Evolutionary conservation across 1,284 basidiomycete genomes (phyloP).

Genomic region (Microbotryum violaceum): DNA sequence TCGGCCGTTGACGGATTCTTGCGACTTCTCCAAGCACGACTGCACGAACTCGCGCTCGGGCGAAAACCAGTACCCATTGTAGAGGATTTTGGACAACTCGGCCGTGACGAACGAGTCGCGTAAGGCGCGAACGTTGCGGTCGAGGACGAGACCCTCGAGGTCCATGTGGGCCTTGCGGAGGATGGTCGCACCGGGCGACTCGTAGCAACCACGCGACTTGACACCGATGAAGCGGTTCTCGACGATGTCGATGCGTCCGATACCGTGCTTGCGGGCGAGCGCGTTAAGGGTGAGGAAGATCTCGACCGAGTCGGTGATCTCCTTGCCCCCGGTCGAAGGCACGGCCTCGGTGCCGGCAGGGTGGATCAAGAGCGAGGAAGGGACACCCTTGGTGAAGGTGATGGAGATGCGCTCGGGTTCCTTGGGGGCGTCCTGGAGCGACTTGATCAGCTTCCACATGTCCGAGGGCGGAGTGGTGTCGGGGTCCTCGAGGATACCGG

Average conservation of each 20-base stretch:
- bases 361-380: constrained; percentile 62
- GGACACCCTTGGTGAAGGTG: constrained; percentile 79
- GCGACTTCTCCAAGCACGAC: constrained; percentile 78
- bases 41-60: constrained; percentile 94
- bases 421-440: constrained; percentile 73
- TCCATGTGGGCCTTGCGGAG: constrained; percentile 92
- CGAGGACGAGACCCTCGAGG: constrained; percentile 92
- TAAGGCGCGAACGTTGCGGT: constrained; percentile 90
- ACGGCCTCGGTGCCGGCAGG: constrained; percentile 34
- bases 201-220: constrained; percentile 98
- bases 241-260: constrained; percentile 96
- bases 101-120: constrained; percentile 92
- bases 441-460: constrained; percentile 97
- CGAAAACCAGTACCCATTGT: constrained; percentile 77
- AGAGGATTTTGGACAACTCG: constrained; percentile 80
- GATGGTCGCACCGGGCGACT: constrained; percentile 92
- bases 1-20: constrained; percentile 90
- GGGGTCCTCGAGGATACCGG: constrained; percentile 96
- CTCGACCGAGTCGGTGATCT: constrained; percentile 82
- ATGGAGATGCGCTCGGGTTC: constrained; percentile 73
- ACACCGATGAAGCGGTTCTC: constrained; percentile 99
- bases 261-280: constrained; percentile 86
- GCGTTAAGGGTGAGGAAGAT: constrained; percentile 89
- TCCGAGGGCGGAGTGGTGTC: constrained; percentile 89
- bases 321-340: constrained; percentile 36